phyloP scores from a whole-genome alignment of 495 filamentous ascomycete genomes.

The Ramalina peruviana region DNA sequence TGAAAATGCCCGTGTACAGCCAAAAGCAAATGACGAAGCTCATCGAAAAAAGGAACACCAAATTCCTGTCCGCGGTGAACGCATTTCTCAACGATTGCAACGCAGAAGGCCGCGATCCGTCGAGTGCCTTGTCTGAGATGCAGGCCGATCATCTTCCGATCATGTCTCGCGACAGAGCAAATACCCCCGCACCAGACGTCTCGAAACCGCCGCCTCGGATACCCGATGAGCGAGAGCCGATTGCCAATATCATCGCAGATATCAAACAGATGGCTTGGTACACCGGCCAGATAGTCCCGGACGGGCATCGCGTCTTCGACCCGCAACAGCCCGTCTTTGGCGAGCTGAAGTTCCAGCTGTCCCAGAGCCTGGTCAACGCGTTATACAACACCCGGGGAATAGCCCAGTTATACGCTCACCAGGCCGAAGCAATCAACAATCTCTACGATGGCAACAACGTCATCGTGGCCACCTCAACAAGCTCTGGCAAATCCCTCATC shows the following conservation, averaged over 20 bases:
- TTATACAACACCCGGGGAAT: conserved; percentile 83
- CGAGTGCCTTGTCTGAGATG: conserved; percentile 40
- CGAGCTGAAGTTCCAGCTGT: conserved; percentile 72
- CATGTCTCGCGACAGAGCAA: conserved; percentile 33
- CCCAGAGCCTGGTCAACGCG: conserved; percentile 85
- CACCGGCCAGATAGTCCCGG: conserved; percentile 81
- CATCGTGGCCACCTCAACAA: conserved; percentile 88
- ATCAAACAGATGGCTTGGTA: conserved; percentile 78
- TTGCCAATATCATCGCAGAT: conserved; percentile 74
- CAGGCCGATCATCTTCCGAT: conserved; percentile 34
- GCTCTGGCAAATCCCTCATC: conserved; percentile 91
- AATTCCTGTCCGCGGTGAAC: conserved; percentile 69
- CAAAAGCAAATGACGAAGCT: conserved; percentile 82
- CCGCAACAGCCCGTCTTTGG: conserved; percentile 72
- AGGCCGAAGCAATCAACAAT: conserved; percentile 88
- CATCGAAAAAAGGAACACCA: conserved; percentile 83
- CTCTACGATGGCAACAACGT: conserved; percentile 74
- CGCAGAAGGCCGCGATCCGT: conserved; percentile 50
- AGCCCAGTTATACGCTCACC: conserved; percentile 79
- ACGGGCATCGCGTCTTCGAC: conserved; percentile 87
- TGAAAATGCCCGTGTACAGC: conserved; percentile 89
- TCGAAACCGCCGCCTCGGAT: conserved; percentile 46
- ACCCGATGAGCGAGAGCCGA: conserved; percentile 66
- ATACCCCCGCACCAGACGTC: conserved; percentile 28
- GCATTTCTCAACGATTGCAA: conserved; percentile 62